These are phyloP conservation scores for Phyllostachys edulis DNA, from an alignment of 176 grass and related monocot species.

Conservation along the genomic window DNA sequence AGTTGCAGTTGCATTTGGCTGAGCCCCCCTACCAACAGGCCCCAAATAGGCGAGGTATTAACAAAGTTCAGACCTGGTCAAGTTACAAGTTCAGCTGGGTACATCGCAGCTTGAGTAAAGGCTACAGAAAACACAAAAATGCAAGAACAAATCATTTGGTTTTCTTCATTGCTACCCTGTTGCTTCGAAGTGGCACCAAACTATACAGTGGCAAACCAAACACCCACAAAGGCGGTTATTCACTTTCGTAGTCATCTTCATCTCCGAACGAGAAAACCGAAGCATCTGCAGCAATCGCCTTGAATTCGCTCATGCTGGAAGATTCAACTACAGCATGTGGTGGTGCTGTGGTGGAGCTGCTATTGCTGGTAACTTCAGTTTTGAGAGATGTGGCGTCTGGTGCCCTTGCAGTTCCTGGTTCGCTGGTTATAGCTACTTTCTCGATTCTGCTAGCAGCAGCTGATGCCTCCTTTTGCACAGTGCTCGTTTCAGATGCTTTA, in stretches of 20 bases:
- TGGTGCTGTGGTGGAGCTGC: constrained; percentile 15
- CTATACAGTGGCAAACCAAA: constrained; percentile 39
- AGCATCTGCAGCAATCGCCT: constrained; percentile 89
- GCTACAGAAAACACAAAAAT: constrained; percentile 41
- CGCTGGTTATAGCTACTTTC: constrained; percentile 50
- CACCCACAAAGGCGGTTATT: constrained; percentile 33
- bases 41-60: background rate
- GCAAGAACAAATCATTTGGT: constrained; percentile 49
- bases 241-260: constrained; percentile 92
- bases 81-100: constrained; percentile 28
- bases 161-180: constrained; percentile 8
- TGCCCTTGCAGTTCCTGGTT: constrained; percentile 44
- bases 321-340: constrained; percentile 33
- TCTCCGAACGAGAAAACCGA: constrained; percentile 92
- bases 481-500: constrained; percentile 54
- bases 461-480: constrained; percentile 31
- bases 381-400: constrained; percentile 40
- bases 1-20: too few species aligned
- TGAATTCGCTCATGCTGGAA: constrained; percentile 82
- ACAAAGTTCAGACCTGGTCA: constrained; percentile 11
- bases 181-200: constrained; percentile 19
- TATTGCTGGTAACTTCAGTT: constrained; percentile 48
- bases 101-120: constrained; percentile 19
- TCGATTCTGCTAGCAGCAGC: constrained; percentile 43
- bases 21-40: too few species aligned